Evolutionary conservation across 1,284 basidiomycete genomes (phyloP).

Genomic region (Cryptococcus amylolentus): DNA sequence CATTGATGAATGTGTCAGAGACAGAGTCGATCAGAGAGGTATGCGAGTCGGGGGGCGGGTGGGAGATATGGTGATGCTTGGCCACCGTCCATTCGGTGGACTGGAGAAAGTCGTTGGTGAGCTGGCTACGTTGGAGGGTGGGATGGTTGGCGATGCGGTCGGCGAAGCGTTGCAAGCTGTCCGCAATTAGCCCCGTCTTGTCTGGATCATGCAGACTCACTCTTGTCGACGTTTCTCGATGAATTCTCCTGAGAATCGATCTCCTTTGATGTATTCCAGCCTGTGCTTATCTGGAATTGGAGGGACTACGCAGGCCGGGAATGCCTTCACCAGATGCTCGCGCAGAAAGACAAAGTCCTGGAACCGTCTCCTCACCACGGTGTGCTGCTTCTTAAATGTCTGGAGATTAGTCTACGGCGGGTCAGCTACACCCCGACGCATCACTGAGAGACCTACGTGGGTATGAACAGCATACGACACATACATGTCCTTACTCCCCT

Average conservation of each 20-base stretch:
- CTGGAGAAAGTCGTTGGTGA: constrained; percentile 87
- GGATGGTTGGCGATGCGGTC: constrained; percentile 88
- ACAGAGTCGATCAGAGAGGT: constrained; percentile 87
- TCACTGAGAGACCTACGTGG: constrained; percentile 58
- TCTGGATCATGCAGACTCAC: constrained; percentile 51
- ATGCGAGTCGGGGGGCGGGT: constrained; percentile 76
- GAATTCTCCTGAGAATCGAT: constrained; percentile 94
- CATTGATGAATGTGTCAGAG: constrained; percentile 89
- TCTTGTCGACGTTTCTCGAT: constrained; percentile 87
- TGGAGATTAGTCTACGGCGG: constrained; percentile 42
- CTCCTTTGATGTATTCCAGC: constrained; percentile 91
- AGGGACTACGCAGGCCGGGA: constrained; percentile 93
- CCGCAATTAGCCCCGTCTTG: background rate
- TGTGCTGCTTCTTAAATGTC: constrained; percentile 50
- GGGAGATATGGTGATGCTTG: constrained; percentile 88
- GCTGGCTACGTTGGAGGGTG: constrained; percentile 83
- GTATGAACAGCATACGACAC: constrained; percentile 90
- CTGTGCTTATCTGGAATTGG: constrained; percentile 96
- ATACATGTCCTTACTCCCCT: constrained; percentile 93
- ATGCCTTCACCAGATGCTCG: constrained; percentile 83
- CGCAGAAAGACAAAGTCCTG: constrained; percentile 95
- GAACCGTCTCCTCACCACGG: constrained; percentile 82
- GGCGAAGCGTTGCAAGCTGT: constrained; percentile 85
- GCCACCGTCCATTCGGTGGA: constrained; percentile 96
- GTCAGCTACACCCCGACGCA: background rate